These are phyloP conservation scores for Botryotinia globosa DNA, from an alignment of 2,329 filamentous ascomycete species.

Conservation along the genomic window DNA sequence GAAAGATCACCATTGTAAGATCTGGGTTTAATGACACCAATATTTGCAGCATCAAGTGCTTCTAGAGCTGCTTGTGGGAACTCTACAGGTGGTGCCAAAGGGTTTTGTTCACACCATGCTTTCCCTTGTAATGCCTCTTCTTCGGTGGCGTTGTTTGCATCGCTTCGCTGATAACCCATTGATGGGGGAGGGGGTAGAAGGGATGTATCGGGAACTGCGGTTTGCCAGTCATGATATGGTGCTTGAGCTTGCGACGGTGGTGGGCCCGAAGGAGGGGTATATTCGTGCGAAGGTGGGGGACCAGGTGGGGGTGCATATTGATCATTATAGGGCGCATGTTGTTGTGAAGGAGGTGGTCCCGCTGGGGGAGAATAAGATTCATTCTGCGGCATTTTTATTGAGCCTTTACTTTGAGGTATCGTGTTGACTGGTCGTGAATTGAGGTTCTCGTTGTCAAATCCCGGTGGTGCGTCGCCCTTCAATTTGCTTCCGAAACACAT, in stretches of 20 bases:
- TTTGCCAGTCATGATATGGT: conserved; percentile 64
- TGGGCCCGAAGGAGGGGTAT: conserved; percentile 42
- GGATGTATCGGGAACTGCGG: conserved; percentile 68
- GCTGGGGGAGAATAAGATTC: conserved; percentile 38
- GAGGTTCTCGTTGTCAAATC: conserved; percentile 20
- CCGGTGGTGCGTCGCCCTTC: conserved; percentile 29
- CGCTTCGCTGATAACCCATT: conserved; percentile 62
- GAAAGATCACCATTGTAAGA: conserved; percentile 49
- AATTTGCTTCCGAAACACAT: conserved; percentile 36
- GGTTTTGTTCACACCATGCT: conserved; percentile 61
- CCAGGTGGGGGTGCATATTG: conserved; percentile 26
- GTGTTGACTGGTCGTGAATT: conserved; percentile 32
- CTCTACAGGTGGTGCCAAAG: conserved; percentile 53
- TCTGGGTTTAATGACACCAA: conserved; percentile 53
- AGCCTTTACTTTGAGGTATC: conserved; percentile 22
- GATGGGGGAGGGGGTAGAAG: conserved; percentile 71
- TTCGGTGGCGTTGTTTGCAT: conserved; percentile 66
- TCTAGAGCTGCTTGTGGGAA: conserved; percentile 47
- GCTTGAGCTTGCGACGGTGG: conserved; percentile 36
- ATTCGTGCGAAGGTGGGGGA: conserved; percentile 40
- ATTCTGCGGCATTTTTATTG: conserved; percentile 32
- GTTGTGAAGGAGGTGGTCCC: conserved; percentile 28
- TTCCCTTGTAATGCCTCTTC: conserved; percentile 63
- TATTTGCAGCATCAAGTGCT: conserved; percentile 51
- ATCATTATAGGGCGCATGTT: conserved; percentile 34